phyloP scores from a whole-genome alignment of 371 early-diverging fungal genomes.

The Dipsacomyces acuminosporus region DNA sequence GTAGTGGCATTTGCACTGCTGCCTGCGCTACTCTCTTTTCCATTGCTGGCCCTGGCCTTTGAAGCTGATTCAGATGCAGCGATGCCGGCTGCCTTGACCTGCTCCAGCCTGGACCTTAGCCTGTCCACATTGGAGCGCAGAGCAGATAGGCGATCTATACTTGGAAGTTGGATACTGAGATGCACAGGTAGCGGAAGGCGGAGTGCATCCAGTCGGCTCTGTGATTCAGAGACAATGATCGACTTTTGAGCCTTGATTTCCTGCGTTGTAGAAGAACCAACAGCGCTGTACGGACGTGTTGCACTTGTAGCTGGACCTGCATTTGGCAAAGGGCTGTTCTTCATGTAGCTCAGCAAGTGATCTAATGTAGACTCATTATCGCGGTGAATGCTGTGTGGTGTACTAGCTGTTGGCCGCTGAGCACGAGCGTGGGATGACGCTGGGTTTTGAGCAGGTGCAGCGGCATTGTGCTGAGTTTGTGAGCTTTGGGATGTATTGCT shows the following conservation, averaged over 20 bases:
- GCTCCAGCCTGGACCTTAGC: slow-evolving; percentile 5
- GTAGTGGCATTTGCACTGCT: neutral
- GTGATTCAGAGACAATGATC: slow-evolving; percentile 18
- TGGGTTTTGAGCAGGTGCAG: slow-evolving; percentile 13
- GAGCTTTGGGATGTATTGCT: neutral
- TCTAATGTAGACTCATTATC: slow-evolving; percentile 1
- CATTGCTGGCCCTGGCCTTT: neutral
- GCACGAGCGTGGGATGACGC: too few species aligned
- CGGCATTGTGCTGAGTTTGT: too few species aligned
- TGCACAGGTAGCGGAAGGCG: slow-evolving; percentile 10
- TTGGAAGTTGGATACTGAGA: slow-evolving; percentile 7
- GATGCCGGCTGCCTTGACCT: neutral
- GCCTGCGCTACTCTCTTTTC: neutral
- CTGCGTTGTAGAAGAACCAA: too few species aligned
- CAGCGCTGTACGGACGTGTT: too few species aligned
- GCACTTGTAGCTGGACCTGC: neutral
- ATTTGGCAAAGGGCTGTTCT: neutral
- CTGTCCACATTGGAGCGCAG: slow-evolving; percentile 1
- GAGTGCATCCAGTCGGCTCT: slow-evolving; percentile 14
- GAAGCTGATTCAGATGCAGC: neutral
- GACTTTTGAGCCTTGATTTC: slow-evolving; percentile 12
- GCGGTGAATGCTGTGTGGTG: slow-evolving; percentile 3
- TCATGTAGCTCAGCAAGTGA: slow-evolving; percentile 1
- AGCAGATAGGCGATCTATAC: slow-evolving; percentile 6
- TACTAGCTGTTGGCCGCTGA: slow-evolving; percentile 10